Conservation (phyloP, 1,284 basidiomycete species). For the Athelia sp. region DNA sequence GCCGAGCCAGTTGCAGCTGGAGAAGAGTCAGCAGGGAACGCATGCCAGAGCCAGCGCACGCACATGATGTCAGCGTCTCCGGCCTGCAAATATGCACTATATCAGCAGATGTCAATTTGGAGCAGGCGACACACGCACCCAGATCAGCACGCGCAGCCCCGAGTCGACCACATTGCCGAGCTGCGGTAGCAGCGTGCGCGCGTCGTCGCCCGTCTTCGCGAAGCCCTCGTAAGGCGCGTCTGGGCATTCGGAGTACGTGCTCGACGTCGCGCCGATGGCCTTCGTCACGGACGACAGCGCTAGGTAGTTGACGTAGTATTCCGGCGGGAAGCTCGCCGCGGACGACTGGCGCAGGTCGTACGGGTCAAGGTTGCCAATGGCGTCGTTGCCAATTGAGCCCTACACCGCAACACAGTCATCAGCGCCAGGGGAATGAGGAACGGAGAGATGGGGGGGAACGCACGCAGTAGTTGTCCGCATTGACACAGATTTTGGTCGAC, state of each 20-base stretch:
- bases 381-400: constrained; percentile 20
- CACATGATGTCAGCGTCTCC: constrained; percentile 65
- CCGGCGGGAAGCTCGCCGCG: constrained; percentile 49
- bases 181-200: constrained; percentile 47
- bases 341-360: constrained; percentile 56
- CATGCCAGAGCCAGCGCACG: constrained; percentile 7
- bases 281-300: constrained; percentile 26
- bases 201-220: constrained; percentile 39
- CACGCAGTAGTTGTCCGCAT: constrained; percentile 55
- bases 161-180: constrained; percentile 48
- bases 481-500: constrained; percentile 43
- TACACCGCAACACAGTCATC: not conserved
- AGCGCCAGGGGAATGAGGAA: not conserved
- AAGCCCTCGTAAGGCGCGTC: constrained; percentile 36
- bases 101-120: not conserved
- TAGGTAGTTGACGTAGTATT: constrained; percentile 48
- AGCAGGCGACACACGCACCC: constrained; percentile 33
- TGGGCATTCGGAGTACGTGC: constrained; percentile 42
- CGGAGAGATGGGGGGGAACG: constrained; percentile 12
- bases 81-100: constrained; percentile 32
- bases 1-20: constrained; percentile 62
- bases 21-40: not conserved
- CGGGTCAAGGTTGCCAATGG: constrained; percentile 45
- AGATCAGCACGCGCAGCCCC: constrained; percentile 51
- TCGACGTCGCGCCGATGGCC: constrained; percentile 45